Evolutionary conservation across 371 early-diverging fungal genomes (phyloP).

Genomic region (Cokeromyces recurvatus): DNA sequence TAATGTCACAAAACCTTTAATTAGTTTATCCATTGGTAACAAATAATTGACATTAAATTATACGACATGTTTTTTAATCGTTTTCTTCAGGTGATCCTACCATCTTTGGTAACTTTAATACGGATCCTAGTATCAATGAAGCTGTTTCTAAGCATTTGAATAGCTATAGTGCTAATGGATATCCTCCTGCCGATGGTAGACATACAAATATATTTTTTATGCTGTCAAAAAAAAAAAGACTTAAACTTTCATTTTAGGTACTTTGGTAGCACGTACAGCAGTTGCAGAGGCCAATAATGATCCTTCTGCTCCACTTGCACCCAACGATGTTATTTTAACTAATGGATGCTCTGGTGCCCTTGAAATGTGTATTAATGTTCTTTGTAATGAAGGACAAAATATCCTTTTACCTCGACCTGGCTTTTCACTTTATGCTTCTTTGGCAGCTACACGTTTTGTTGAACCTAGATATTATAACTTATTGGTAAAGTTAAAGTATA

Average conservation of each 20-base stretch:
- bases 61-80: too few species aligned
- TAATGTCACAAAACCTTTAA: conserved; percentile 62
- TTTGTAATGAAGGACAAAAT: conserved; percentile 80
- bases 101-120: conserved; percentile 87
- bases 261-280: conserved; percentile 67
- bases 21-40: conserved; percentile 78
- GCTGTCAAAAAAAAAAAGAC: too few species aligned
- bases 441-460: conserved; percentile 76
- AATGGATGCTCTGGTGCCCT: conserved; percentile 87
- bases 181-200: conserved; percentile 81
- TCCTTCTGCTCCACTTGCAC: conserved; percentile 67
- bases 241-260: conserved; percentile 32
- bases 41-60: not conserved
- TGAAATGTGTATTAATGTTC: conserved; percentile 69
- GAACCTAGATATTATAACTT: conserved; percentile 77
- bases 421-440: conserved; percentile 83
- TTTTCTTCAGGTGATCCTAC: conserved; percentile 87
- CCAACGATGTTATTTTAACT: conserved; percentile 77
- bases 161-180: conserved; percentile 78
- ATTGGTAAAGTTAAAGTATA: conserved; percentile 38
- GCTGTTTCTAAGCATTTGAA: conserved; percentile 64
- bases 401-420: conserved; percentile 87
- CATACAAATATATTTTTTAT: not conserved
- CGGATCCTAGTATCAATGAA: conserved; percentile 62
- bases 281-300: conserved; percentile 64